Evolutionary conservation across 176 grass and related monocot species (phyloP).

Genomic region (Rhynchospora pubera): DNA sequence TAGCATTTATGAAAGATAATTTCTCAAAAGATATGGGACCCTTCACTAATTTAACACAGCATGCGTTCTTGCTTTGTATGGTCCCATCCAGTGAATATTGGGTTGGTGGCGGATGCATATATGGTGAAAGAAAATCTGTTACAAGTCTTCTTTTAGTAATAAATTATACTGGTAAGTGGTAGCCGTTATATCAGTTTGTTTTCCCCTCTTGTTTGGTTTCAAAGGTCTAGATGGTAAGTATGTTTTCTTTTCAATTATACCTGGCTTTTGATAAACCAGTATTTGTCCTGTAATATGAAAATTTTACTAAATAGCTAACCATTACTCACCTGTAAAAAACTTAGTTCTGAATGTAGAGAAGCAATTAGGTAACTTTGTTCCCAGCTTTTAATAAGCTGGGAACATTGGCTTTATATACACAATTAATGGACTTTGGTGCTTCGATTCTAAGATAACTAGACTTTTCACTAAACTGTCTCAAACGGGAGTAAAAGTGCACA

Average conservation of each 20-base stretch:
- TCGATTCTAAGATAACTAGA: no score
- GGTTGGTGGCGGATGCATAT: not conserved
- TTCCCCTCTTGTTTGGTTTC: not conserved
- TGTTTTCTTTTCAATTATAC: not conserved
- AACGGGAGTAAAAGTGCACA: no score
- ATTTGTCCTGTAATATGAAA: not conserved
- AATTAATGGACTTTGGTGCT: no score
- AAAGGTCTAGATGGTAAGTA: not conserved
- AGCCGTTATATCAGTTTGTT: no score
- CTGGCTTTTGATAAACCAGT: not conserved
- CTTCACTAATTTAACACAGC: no score
- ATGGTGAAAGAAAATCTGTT: not conserved
- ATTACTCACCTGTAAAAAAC: not conserved
- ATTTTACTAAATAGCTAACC: not conserved
- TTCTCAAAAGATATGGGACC: no score
- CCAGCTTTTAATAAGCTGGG: not conserved
- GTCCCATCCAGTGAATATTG: not conserved
- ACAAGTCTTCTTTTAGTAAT: not conserved
- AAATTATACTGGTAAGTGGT: not conserved
- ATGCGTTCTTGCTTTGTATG: conserved; percentile 7
- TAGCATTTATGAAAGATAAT: no score
- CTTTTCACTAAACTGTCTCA: no score
- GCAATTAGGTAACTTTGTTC: not conserved
- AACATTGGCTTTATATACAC: not conserved
- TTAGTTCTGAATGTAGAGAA: not conserved